A percentile compares a stretch with the other conserved stretches of the same genome.
These are phyloP conservation scores for Durusdinium trenchii DNA, from an alignment of 73 alveolate species.

Conservation along the genomic window DNA sequence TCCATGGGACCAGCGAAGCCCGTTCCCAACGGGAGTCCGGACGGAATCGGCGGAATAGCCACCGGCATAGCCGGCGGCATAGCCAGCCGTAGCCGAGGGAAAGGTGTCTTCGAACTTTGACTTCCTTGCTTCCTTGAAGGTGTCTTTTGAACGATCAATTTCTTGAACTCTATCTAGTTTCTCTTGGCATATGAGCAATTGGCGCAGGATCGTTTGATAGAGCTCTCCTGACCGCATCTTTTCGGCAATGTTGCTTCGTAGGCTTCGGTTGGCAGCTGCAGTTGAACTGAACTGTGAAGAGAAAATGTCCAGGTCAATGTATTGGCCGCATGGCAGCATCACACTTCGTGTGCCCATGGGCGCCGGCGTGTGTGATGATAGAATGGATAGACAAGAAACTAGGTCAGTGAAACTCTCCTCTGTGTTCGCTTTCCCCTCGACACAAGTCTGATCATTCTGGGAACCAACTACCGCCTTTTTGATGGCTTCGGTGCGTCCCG, in stretches of 20 bases:
- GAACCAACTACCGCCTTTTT: too few species aligned
- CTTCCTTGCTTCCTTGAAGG: too few species aligned
- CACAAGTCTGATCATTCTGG: neutral
- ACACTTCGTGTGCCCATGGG: conserved; percentile 50
- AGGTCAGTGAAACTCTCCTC: neutral
- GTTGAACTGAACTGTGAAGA: neutral
- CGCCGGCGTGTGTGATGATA: neutral
- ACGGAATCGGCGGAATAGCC: neutral
- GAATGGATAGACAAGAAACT: neutral
- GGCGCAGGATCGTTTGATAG: neutral
- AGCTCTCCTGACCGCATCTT: conserved; percentile 32
- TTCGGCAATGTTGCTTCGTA: conserved; percentile 3
- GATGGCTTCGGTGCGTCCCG: too few species aligned
- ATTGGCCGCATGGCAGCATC: conserved; percentile 39
- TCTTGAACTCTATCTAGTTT: too few species aligned
- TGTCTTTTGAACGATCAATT: too few species aligned
- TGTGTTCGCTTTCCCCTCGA: neutral
- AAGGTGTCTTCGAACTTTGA: too few species aligned
- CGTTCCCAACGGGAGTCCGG: neutral
- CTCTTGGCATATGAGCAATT: neutral
- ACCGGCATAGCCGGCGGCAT: neutral
- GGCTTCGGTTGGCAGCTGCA: neutral
- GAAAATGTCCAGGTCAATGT: conserved; percentile 18
- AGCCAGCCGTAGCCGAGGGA: too few species aligned
- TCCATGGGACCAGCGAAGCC: conserved; percentile 23